Conservation (phyloP, 345 rosid genomes). For the Dimocarpus longan region DNA sequence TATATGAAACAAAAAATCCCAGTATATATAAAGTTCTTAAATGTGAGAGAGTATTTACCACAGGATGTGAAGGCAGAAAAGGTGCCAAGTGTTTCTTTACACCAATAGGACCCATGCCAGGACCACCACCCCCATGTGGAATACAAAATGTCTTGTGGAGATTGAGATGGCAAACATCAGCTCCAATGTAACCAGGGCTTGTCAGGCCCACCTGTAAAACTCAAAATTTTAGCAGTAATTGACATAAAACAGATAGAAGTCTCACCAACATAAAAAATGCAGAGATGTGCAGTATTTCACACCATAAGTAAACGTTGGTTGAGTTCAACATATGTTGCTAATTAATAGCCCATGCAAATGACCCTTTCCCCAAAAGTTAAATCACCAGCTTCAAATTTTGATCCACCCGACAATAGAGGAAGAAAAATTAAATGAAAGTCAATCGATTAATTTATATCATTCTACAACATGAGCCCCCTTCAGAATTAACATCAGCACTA, state of each 20-base stretch:
- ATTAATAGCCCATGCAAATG: neutral
- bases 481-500: neutral
- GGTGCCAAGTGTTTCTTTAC: conserved; percentile 98
- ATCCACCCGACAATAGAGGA: neutral
- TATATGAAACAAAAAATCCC: neutral
- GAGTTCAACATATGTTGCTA: neutral
- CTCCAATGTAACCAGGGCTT: conserved; percentile 97
- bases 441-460: neutral
- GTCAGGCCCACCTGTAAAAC: conserved; percentile 84
- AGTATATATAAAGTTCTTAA: neutral
- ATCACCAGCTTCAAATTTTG: neutral
- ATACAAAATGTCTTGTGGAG: conserved; percentile 99
- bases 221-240: conserved; percentile 9
- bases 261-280: neutral
- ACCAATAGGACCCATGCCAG: conserved; percentile 99
- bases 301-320: neutral
- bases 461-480: neutral
- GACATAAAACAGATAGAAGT: neutral
- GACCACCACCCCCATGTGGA: conserved; percentile 99
- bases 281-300: neutral
- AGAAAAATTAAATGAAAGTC: neutral
- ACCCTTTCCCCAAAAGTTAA: neutral
- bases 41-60: conserved; percentile 51
- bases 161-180: conserved; percentile 98
- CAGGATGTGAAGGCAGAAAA: conserved; percentile 96